A percentile compares a stretch with the other conserved stretches of the same genome.
These are phyloP conservation scores for Dentipellis sp. DNA, from an alignment of 768 basidiomycete species.

Conservation along the genomic window DNA sequence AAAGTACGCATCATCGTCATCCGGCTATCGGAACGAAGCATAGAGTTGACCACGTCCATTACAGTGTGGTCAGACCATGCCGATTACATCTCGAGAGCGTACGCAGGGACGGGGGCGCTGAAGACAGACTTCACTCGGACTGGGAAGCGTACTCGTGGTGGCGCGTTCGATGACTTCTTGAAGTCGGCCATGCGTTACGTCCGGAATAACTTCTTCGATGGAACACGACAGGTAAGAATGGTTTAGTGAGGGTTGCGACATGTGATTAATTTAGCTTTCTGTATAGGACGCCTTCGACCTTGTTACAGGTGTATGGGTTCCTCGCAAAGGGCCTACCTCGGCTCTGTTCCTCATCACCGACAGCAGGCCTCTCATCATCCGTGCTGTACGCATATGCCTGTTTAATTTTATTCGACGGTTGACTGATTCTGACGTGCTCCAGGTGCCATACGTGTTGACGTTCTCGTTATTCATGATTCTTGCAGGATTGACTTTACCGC, in stretches of 20 bases:
- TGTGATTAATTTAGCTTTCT: conserved; percentile 1
- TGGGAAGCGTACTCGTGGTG: conserved; percentile 77
- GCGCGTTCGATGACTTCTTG: conserved; percentile 74
- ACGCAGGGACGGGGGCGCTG: conserved; percentile 90
- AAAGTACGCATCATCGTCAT: conserved; percentile 46
- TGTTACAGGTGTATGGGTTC: conserved; percentile 84
- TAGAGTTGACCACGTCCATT: conserved; percentile 4
- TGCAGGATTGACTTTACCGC: conserved; percentile 78
- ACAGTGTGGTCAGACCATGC: conserved; percentile 98
- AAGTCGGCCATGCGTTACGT: conserved; percentile 82
- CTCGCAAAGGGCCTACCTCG: conserved; percentile 64
- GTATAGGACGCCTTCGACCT: conserved; percentile 90
- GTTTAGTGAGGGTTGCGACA: not conserved
- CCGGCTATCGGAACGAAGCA: not conserved
- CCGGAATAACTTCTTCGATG: conserved; percentile 96
- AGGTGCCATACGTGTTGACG: conserved; percentile 80
- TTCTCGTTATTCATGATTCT: conserved; percentile 86
- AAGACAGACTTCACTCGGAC: conserved; percentile 97
- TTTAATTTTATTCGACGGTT: not conserved
- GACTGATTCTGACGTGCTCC: not conserved
- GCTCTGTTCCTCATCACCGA: conserved; percentile 70
- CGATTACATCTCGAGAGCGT: conserved; percentile 81
- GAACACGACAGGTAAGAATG: conserved; percentile 64
- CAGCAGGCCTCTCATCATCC: conserved; percentile 69
- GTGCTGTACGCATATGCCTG: conserved; percentile 52